A percentile compares a stretch with the other conserved stretches of the same genome.
phyloP scores from a whole-genome alignment of 331 rosid genomes.

The Rhamnella rubrinervis region DNA sequence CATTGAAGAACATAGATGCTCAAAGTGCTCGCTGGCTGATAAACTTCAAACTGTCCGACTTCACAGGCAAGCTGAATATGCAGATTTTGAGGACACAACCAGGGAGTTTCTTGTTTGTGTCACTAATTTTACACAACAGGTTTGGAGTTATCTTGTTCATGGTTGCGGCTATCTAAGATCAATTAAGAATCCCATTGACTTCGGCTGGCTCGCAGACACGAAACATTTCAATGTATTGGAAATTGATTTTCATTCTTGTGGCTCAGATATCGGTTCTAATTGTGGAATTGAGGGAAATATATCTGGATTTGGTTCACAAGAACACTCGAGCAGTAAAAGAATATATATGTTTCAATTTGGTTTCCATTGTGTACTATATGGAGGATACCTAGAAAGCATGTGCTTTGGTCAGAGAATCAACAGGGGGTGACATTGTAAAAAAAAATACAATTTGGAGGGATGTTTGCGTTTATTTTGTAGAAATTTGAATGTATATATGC shows the following conservation, averaged over 20 bases:
- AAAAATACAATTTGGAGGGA: not conserved
- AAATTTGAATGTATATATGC: too few relatives aligned
- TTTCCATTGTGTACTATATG: constrained; percentile 60
- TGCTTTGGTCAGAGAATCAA: constrained; percentile 51
- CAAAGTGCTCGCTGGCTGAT: constrained; percentile 47
- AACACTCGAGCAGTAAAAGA: constrained; percentile 23
- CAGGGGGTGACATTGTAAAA: constrained; percentile 34
- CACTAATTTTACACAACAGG: constrained; percentile 27
- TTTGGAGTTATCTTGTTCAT: constrained; percentile 49
- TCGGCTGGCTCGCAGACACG: constrained; percentile 32
- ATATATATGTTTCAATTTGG: constrained; percentile 40
- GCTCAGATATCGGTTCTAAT: constrained; percentile 4
- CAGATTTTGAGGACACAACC: constrained; percentile 42
- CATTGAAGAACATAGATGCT: constrained; percentile 32
- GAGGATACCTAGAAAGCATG: constrained; percentile 53
- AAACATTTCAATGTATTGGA: constrained; percentile 9
- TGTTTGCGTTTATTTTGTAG: too few relatives aligned
- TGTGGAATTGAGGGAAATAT: constrained; percentile 17
- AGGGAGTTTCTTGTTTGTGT: constrained; percentile 44
- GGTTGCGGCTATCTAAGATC: constrained; percentile 42
- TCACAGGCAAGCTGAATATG: constrained; percentile 24
- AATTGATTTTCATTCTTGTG: constrained; percentile 7
- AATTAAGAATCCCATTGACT: constrained; percentile 49
- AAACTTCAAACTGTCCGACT: constrained; percentile 25
- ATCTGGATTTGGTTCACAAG: constrained; percentile 18